These are phyloP conservation scores for Cairneyella variabilis DNA, from an alignment of 495 filamentous ascomycete species.

Conservation along the genomic window DNA sequence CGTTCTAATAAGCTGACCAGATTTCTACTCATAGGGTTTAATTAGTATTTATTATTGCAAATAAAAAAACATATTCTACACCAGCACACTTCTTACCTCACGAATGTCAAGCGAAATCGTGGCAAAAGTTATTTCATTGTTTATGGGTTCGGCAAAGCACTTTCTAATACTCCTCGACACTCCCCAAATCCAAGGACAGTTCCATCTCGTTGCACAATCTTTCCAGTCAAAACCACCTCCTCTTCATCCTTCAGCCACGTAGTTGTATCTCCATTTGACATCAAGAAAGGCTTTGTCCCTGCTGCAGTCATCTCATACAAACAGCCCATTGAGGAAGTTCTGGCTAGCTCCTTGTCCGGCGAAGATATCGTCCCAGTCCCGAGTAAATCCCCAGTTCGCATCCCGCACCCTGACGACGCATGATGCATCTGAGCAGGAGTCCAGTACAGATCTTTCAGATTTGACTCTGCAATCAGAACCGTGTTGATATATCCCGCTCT, in stretches of 20 bases:
- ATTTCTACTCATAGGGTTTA: no score
- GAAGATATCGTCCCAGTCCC: conserved; percentile 58
- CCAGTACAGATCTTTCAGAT: conserved; percentile 35
- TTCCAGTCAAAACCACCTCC: not conserved
- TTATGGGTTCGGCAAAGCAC: not conserved
- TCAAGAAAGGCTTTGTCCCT: conserved; percentile 2
- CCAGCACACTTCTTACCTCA: no score
- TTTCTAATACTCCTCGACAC: not conserved
- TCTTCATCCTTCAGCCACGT: not conserved
- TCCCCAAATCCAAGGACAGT: not conserved
- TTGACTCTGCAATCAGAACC: not conserved
- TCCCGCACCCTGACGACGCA: conserved; percentile 57
- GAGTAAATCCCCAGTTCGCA: conserved; percentile 59
- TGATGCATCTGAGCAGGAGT: conserved; percentile 71
- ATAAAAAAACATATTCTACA: no score
- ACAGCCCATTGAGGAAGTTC: not conserved
- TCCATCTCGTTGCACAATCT: not conserved
- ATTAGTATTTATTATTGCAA: no score
- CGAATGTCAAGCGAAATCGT: no score
- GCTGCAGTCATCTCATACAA: not conserved
- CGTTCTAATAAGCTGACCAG: no score
- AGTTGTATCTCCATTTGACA: not conserved
- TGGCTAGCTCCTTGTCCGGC: not conserved
- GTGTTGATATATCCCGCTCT: not conserved
- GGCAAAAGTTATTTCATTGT: not conserved